Evolutionary conservation across 2,329 filamentous ascomycete species (phyloP).

Genomic region (Lojkania enalia): DNA sequence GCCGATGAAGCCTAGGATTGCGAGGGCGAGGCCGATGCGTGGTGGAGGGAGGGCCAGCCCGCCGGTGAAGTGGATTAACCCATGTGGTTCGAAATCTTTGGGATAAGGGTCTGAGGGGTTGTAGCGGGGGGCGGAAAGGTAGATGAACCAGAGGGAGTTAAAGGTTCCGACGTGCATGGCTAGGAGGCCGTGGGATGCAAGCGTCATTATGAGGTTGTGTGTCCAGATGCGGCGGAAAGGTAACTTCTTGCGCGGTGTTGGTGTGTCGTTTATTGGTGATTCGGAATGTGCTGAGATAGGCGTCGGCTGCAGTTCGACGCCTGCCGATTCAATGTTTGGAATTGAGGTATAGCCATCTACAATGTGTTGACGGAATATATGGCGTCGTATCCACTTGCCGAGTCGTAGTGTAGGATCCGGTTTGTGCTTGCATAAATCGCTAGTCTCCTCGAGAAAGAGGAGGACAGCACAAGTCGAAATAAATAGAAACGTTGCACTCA

Average conservation of each 20-base stretch:
- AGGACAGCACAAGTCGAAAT: conserved; percentile 59
- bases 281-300: conserved; percentile 23
- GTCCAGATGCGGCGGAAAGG: conserved; percentile 54
- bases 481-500: conserved; percentile 65
- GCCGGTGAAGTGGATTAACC: conserved; percentile 52
- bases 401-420: conserved; percentile 47
- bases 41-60: conserved; percentile 53
- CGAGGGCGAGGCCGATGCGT: conserved; percentile 52
- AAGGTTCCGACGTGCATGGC: conserved; percentile 55
- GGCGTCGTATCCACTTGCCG: conserved; percentile 42
- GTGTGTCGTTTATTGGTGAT: conserved; percentile 15
- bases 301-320: conserved; percentile 34
- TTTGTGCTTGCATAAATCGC: conserved; percentile 46
- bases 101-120: conserved; percentile 40
- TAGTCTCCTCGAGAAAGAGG: conserved; percentile 67
- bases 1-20: conserved; percentile 53
- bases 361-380: conserved; percentile 34
- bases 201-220: conserved; percentile 48
- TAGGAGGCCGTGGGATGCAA: conserved; percentile 50
- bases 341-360: conserved; percentile 38
- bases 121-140: conserved; percentile 52
- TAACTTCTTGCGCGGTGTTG: conserved; percentile 36
- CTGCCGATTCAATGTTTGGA: conserved; percentile 26
- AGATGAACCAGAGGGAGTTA: conserved; percentile 55
- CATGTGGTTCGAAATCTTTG: conserved; percentile 39